phyloP scores from a whole-genome alignment of 768 basidiomycete genomes.

The Boletus rubropictus region DNA sequence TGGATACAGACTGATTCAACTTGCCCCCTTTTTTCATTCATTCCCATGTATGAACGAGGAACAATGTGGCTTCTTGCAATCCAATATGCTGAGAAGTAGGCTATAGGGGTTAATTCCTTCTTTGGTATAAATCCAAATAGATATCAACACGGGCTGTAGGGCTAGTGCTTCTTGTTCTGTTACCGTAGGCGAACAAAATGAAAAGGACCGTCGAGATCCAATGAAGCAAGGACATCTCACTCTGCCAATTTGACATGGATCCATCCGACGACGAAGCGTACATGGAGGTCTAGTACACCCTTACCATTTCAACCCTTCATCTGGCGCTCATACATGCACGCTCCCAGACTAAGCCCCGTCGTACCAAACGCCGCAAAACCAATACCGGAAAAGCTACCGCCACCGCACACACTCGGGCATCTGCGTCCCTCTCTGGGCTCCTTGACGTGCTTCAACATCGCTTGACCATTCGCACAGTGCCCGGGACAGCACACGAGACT shows the following conservation, averaged over 20 bases:
- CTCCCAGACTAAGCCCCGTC: constrained; percentile 11
- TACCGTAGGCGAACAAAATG: background rate
- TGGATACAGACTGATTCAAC: background rate
- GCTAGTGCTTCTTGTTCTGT: too few species aligned
- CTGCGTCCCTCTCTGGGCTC: constrained; percentile 15
- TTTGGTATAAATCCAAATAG: too few species aligned
- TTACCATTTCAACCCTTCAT: background rate
- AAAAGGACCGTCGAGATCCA: background rate
- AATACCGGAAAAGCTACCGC: constrained; percentile 14
- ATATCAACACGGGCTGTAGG: too few species aligned
- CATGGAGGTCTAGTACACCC: constrained; percentile 12
- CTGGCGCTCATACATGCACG: background rate
- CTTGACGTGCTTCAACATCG: constrained; percentile 17
- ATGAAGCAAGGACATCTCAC: background rate
- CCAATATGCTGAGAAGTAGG: background rate
- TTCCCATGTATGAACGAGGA: background rate
- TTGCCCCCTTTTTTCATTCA: background rate
- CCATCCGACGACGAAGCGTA: constrained; percentile 18
- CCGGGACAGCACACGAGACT: background rate
- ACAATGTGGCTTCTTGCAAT: background rate
- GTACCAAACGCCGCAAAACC: constrained; percentile 26
- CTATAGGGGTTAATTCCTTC: too few species aligned
- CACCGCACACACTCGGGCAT: constrained; percentile 10
- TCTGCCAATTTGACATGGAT: constrained; percentile 1
- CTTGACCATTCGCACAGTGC: background rate